Evolutionary conservation across 257 asterid genomes (phyloP), one percentile per base, ranked within the genome.

Genomic region (Craterostigma plantagineum): DNA sequence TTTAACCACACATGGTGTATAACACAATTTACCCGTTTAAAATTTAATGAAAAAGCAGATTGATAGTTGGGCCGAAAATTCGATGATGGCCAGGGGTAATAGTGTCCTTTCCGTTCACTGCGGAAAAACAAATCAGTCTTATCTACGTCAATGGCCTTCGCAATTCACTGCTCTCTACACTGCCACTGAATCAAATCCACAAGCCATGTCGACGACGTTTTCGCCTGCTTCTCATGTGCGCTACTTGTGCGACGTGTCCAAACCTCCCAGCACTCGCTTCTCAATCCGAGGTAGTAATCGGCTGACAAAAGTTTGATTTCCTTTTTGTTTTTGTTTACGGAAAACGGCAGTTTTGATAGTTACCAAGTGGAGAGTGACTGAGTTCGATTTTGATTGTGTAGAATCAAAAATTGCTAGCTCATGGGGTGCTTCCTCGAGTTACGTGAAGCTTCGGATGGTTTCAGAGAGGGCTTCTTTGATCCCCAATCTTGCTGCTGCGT

Each of bases 381-480:
- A 48, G 56, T 16, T 50, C 18, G 43, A 41, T 38, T n/a, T 43
- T 43, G 18, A 38, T 23, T 23, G 30, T 61, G 77, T 71, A 82
- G 98, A 49, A 43, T 58, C 35, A 15, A 59, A 57, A 45, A 66
- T 61, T 59, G 61, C 33, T 43, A 61, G 54, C 30, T 60, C 66
- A 4, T 74, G 61, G 74, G 66, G 73, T n/a, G 77, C 95, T n/a
- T 75, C 81, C 38, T 68, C 79, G 35, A 76, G 44, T 65, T 79
- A 72, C 65, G 78, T 55, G 42, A 72, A 73, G 61, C 64, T 79
- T 47, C 73, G 59, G 56, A 63, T 51, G 39, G 60, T 64, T 49
- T 61, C 66, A 37, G 56, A 51, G 53, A 59, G 68, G 49, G 23
- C 64, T 62, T 65, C 64, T 37, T 56, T 36, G 53, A 76, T 65